Conservation (phyloP, 305 asterid species). For the Caryopteris hybrid region DNA sequence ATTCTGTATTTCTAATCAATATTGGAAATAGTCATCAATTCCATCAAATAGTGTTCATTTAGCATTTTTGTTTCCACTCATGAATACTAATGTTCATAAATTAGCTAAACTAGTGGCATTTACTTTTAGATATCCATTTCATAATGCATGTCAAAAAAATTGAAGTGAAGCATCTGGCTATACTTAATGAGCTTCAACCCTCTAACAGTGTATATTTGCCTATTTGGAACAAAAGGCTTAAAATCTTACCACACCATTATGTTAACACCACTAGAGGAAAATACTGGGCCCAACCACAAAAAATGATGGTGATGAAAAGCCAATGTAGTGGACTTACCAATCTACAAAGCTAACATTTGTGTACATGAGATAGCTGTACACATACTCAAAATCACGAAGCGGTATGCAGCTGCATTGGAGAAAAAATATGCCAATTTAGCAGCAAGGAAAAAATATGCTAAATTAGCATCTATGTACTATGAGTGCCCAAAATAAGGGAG, state of each 20-base stretch:
- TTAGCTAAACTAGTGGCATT: not conserved
- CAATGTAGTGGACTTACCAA: conserved; percentile 49
- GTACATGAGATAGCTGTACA: conserved; percentile 93
- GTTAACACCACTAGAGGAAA: not conserved
- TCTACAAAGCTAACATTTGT: conserved; percentile 91
- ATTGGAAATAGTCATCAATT: not conserved
- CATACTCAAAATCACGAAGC: conserved; percentile 74
- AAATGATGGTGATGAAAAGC: not conserved
- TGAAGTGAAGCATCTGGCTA: not conserved
- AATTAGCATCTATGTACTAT: conserved; percentile 21
- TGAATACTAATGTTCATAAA: not conserved
- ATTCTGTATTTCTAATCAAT: not conserved
- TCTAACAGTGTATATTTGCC: not conserved
- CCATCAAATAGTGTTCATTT: not conserved
- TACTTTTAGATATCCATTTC: not conserved
- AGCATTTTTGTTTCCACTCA: not conserved
- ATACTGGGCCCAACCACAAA: not conserved
- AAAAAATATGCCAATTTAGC: not conserved
- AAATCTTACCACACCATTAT: not conserved
- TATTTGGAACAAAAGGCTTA: not conserved
- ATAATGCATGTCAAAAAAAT: not conserved
- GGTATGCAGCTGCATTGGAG: conserved; percentile 86
- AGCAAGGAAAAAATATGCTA: too few relatives aligned
- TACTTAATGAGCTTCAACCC: not conserved
- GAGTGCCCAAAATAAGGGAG: conserved; percentile 4